Evolutionary conservation across 768 basidiomycete genomes (phyloP).

Genomic region (Russula brevipes): DNA sequence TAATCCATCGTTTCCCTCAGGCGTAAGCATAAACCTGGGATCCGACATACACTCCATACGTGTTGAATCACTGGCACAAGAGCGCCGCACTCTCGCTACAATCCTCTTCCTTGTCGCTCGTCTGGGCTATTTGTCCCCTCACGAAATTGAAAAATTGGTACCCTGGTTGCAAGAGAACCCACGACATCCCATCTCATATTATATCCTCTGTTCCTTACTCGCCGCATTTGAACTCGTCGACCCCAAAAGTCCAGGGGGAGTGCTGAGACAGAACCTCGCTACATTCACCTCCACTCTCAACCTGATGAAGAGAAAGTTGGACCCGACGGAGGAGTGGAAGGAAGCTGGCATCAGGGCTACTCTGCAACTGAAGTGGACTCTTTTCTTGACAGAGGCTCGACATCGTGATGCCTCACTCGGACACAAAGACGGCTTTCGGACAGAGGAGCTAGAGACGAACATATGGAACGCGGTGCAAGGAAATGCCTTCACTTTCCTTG

Average conservation of each 20-base stretch:
- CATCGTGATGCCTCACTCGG: constrained; percentile 64
- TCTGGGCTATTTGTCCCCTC: constrained; percentile 52
- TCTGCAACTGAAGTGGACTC: constrained; percentile 80
- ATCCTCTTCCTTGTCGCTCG: constrained; percentile 59
- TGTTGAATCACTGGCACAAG: constrained; percentile 67
- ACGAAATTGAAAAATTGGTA: constrained; percentile 58
- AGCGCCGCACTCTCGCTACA: constrained; percentile 63
- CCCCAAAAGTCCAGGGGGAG: constrained; percentile 43
- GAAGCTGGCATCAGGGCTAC: constrained; percentile 65
- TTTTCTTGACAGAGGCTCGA: constrained; percentile 74
- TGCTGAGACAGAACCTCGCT: constrained; percentile 44
- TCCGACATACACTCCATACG: constrained; percentile 63
- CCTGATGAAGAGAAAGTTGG: constrained; percentile 57
- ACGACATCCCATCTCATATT: constrained; percentile 64
- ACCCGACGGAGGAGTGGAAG: constrained; percentile 54
- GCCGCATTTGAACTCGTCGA: constrained; percentile 63
- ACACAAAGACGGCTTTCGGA: constrained; percentile 57
- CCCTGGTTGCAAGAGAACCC: constrained; percentile 65
- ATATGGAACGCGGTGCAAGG: constrained; percentile 81
- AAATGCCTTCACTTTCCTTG: constrained; percentile 72
- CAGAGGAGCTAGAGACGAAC: constrained; percentile 75
- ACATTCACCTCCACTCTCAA: constrained; percentile 44
- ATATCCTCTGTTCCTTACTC: constrained; percentile 61
- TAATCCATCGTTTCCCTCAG: constrained; percentile 29
- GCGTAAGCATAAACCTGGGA: constrained; percentile 47